These are phyloP conservation scores for Austropuccinia psidii DNA, from an alignment of 1,284 basidiomycete species.

Conservation along the genomic window DNA sequence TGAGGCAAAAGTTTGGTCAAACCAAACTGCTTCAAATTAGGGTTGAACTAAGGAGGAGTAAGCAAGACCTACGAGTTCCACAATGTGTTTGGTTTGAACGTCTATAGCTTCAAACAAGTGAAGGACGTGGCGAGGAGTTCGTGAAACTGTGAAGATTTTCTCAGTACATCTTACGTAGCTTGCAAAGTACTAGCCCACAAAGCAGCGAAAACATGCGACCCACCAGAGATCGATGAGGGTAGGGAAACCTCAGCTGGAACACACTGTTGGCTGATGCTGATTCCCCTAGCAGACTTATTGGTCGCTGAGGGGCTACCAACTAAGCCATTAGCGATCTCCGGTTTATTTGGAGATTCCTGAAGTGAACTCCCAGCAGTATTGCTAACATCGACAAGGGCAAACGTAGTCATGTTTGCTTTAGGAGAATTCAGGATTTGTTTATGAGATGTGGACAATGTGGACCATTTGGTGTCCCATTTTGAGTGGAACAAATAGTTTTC, in stretches of 20 bases:
- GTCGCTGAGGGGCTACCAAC: conserved; percentile 3
- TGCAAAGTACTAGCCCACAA: neutral
- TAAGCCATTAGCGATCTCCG: neutral
- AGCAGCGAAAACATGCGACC: neutral
- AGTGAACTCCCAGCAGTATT: neutral
- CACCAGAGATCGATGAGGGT: conserved; percentile 22
- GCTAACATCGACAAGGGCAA: conserved; percentile 20
- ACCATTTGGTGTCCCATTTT: conserved; percentile 31
- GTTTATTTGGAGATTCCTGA: neutral
- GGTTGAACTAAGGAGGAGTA: neutral
- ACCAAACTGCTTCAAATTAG: neutral
- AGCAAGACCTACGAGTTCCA: conserved; percentile 12
- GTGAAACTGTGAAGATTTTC: neutral
- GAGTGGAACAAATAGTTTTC: conserved; percentile 33
- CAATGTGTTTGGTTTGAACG: neutral
- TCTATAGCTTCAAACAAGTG: conserved; percentile 32
- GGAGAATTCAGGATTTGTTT: neutral
- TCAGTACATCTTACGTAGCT: neutral
- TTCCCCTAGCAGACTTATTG: neutral
- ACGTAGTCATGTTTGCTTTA: neutral
- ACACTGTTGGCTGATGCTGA: conserved; percentile 33
- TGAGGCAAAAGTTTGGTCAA: neutral
- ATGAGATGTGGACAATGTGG: neutral
- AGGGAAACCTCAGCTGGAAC: neutral
- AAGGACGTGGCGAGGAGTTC: conserved; percentile 19